Conservation (phyloP, 2,329 filamentous ascomycete species). For the Monosporascus ibericus region DNA sequence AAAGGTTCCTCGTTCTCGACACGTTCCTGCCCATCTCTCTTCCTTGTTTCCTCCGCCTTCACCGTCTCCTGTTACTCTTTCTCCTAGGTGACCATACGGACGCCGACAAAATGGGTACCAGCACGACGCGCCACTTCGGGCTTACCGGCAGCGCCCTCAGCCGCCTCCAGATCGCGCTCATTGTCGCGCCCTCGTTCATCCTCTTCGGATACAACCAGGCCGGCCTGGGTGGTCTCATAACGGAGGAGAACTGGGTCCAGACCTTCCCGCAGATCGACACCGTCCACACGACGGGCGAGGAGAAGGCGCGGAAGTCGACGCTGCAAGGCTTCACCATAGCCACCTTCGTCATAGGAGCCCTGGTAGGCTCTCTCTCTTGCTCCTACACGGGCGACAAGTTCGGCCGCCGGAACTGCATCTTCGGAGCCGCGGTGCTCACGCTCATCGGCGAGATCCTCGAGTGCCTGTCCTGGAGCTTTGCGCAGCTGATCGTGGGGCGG, state of each 20-base stretch:
- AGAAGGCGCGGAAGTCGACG: slow-evolving; percentile 26
- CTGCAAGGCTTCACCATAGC: slow-evolving; percentile 32
- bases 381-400: slow-evolving; percentile 31
- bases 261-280: slow-evolving; percentile 35
- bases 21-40: background rate
- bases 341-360: slow-evolving; percentile 30
- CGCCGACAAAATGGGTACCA: slow-evolving; percentile 2
- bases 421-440: slow-evolving; percentile 32
- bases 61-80: background rate
- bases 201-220: slow-evolving; percentile 38
- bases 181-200: slow-evolving; percentile 37
- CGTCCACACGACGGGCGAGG: slow-evolving; percentile 23
- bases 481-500: slow-evolving; percentile 37
- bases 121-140: slow-evolving; percentile 21
- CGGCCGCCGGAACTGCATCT: slow-evolving; percentile 35
- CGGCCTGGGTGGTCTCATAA: slow-evolving; percentile 30
- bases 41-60: background rate
- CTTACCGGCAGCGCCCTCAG: slow-evolving; percentile 29
- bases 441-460: slow-evolving; percentile 37
- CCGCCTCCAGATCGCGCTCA: slow-evolving; percentile 33
- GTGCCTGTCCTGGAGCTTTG: slow-evolving; percentile 29
- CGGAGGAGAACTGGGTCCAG: slow-evolving; percentile 26
- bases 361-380: slow-evolving; percentile 30
- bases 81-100: slow-evolving; percentile 1
- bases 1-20: background rate